Percentiles rank a stretch among this genome's conserved stretches.
Evolutionary conservation across 2,329 filamentous ascomycete species (phyloP).

Genomic region (Clarireedia sp.): DNA sequence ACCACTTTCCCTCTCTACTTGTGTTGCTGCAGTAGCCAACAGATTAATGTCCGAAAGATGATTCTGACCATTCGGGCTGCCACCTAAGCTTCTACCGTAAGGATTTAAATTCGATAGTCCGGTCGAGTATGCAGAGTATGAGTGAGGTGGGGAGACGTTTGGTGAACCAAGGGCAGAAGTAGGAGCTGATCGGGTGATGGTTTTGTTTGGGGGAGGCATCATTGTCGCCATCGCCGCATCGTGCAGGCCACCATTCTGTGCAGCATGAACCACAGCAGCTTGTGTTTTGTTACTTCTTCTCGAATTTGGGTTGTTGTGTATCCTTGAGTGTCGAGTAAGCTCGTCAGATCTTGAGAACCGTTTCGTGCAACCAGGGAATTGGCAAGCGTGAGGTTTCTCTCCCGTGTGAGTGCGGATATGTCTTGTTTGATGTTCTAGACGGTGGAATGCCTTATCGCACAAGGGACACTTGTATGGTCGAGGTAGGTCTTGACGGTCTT

Average conservation of each 20-base stretch:
- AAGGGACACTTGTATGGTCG: constrained; percentile 97
- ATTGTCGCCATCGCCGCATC: constrained; percentile 49
- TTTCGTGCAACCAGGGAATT: constrained; percentile 92
- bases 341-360: constrained; percentile 96
- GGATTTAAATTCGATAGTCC: constrained; percentile 39
- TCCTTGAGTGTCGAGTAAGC: constrained; percentile 90
- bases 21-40: constrained; percentile 52
- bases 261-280: constrained; percentile 37
- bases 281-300: constrained; percentile 79
- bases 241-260: constrained; percentile 42
- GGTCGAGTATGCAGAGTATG: constrained; percentile 63
- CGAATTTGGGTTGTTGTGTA: constrained; percentile 98
- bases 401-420: constrained; percentile 97
- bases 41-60: constrained; percentile 44
- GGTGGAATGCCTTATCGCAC: constrained; percentile 97
- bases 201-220: constrained; percentile 74
- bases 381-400: constrained; percentile 95
- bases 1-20: constrained; percentile 50
- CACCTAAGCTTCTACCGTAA: constrained; percentile 39
- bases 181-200: constrained; percentile 81
- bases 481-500: constrained; percentile 60
- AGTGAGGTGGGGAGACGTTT: constrained; percentile 91
- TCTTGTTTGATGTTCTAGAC: constrained; percentile 82
- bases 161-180: constrained; percentile 82
- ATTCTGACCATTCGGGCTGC: constrained; percentile 32